Evolutionary conservation across 2,329 filamentous ascomycete genomes (phyloP).

Genomic region (Aspergillus glaucus): DNA sequence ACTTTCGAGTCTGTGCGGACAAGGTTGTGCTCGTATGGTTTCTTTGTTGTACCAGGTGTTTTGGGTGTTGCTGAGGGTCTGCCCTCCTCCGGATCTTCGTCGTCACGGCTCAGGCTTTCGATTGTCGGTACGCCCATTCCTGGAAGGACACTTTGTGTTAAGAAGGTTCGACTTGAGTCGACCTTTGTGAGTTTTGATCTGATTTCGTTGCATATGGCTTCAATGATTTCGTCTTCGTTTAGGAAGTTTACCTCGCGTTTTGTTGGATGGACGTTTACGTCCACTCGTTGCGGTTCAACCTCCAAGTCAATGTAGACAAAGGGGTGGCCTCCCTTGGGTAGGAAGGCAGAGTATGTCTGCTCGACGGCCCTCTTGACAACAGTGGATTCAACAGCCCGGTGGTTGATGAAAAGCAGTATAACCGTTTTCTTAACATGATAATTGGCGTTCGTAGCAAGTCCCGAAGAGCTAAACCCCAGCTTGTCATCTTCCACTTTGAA

Average conservation of each 20-base stretch:
- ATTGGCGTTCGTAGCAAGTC: conserved; percentile 86
- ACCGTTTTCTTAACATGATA: conserved; percentile 87
- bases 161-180: conserved; percentile 88
- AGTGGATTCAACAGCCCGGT: conserved; percentile 84
- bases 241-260: conserved; percentile 96
- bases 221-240: conserved; percentile 93
- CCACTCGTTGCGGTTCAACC: conserved; percentile 84
- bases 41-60: conserved; percentile 37
- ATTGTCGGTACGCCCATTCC: conserved; percentile 54
- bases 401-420: conserved; percentile 90
- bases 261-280: conserved; percentile 96
- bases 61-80: conserved; percentile 34
- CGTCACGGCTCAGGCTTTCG: conserved; percentile 22
- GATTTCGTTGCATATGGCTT: conserved; percentile 75
- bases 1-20: conserved; percentile 82
- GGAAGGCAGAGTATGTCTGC: conserved; percentile 76
- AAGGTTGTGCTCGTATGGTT: conserved; percentile 76
- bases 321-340: conserved; percentile 90
- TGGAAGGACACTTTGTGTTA: conserved; percentile 84
- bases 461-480: conserved; percentile 77
- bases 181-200: conserved; percentile 73
- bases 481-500: conserved; percentile 66
- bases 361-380: conserved; percentile 85
- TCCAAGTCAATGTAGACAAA: conserved; percentile 90
- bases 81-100: conserved; percentile 15